These are phyloP conservation scores for Penicillium psychrofluorescens DNA, from an alignment of 495 filamentous ascomycete species.

Conservation along the genomic window DNA sequence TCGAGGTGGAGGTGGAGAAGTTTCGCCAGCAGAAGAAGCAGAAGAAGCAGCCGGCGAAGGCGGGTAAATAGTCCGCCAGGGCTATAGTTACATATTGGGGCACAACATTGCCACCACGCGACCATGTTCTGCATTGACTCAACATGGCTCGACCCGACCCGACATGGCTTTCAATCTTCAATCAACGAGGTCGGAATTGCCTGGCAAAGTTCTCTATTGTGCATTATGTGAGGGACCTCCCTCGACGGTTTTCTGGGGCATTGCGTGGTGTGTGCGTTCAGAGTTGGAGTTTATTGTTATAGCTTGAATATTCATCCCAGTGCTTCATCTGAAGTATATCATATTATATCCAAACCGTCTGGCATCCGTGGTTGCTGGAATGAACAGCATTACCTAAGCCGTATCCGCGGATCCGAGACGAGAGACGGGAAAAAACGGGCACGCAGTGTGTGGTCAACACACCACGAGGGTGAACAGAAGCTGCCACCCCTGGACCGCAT, in stretches of 20 bases:
- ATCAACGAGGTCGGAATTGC: no score
- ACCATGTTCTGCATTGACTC: no score
- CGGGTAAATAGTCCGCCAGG: conserved; percentile 2
- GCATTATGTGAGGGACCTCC: no score
- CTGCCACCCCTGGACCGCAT: background rate
- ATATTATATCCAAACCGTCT: background rate
- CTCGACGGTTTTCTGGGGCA: no score
- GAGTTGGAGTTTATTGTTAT: no score
- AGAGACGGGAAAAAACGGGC: conserved; percentile 34
- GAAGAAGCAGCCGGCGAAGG: conserved; percentile 14
- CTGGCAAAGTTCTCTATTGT: no score
- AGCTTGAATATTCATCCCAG: no score
- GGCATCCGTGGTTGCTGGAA: conserved; percentile 24
- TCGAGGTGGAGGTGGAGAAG: conserved; percentile 52
- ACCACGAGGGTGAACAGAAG: background rate
- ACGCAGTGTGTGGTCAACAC: conserved; percentile 2
- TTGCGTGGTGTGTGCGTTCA: no score
- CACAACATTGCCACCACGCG: no score
- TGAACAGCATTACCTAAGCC: conserved; percentile 32
- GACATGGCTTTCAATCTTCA: no score
- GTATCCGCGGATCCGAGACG: no score
- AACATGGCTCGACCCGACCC: no score
- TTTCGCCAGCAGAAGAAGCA: conserved; percentile 30
- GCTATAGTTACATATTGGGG: background rate
- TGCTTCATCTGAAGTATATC: background rate